phyloP scores from a whole-genome alignment of 2,329 filamentous ascomycete genomes.

The Sporothrix mexicana region DNA sequence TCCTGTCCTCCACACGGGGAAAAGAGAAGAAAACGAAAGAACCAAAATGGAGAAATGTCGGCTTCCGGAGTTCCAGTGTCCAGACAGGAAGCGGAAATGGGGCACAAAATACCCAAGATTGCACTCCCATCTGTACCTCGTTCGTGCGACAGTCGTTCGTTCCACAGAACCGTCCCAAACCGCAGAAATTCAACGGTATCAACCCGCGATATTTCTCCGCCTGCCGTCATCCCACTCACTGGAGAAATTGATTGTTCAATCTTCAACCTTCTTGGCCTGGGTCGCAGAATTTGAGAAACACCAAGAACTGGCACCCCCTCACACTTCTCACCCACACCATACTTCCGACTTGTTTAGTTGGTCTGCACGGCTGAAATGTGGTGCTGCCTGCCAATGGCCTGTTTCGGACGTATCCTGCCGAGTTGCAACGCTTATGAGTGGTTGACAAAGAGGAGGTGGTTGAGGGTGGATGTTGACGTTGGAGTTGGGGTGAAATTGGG shows the following conservation, averaged over 20 bases:
- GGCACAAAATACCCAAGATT: not conserved
- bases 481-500: not conserved
- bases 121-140: no score
- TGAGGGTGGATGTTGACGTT: not conserved
- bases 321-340: not conserved
- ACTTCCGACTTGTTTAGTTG: not conserved
- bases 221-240: not conserved
- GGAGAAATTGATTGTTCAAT: no score
- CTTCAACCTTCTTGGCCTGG: no score
- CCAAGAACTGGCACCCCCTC: not conserved
- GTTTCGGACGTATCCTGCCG: constrained; percentile 21
- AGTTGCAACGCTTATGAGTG: constrained; percentile 13
- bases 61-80: no score
- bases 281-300: no score
- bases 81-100: not conserved
- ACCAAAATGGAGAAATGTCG: no score
- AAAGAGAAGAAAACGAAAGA: not conserved
- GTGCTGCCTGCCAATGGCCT: not conserved
- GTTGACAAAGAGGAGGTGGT: constrained; percentile 1
- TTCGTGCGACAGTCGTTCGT: no score
- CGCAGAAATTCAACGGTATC: not conserved
- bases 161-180: not conserved
- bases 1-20: not conserved
- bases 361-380: not conserved
- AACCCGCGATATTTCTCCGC: not conserved